Base-by-base conservation (phyloP, 192 early-diverging fungal genomes). In the Backusella macrospora region DNA sequence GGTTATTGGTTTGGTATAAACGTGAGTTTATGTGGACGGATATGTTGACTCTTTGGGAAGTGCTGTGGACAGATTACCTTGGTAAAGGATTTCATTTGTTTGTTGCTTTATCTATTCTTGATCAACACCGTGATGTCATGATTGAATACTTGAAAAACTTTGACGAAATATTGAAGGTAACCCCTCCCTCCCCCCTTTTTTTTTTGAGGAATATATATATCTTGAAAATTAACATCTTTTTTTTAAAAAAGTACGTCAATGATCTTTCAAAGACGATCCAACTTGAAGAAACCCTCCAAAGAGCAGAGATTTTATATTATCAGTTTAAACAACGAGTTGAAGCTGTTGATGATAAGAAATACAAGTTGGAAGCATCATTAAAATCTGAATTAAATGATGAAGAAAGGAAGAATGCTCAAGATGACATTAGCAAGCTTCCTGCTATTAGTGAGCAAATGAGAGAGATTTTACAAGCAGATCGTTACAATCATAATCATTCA, bases 1-100 rank as follows among this genome's bases (percentile, higher is more conserved):
- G 97, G 97, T 84, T 99, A 18, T 77, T 99, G 44, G 90, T 99
- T 38, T 93, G 93, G 84, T 99, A 97, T 80, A 99, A 99, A 81
- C 90, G 98, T 55, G 98, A 99, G 81, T 98, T 99, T 72, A 81
- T 87, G 71, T 98, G 95, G 86, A 85, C 90, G 5, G 92, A 98
- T 45, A 85, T 93, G 18, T 79, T 94, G 80, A 72, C 82, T 40
- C 77, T 99, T 21, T 99, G 98, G 98, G 97, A 99, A 77, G 92
- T 94, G 8, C 76, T 94, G 21, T 93, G 90, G 86, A 87, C 90
- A 4, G 88, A 94, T 70, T 85, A 90, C 65, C 77, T 92, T 29
- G 91, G 93, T 5, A 84, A 84, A 14, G 84, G 96, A 70, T 96
- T 97, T 73, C 92, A 96, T 72, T 75, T 98, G 42, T 99, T 99